Conservation (phyloP, 257 asterid genomes). For the Paulownia fortunei region DNA sequence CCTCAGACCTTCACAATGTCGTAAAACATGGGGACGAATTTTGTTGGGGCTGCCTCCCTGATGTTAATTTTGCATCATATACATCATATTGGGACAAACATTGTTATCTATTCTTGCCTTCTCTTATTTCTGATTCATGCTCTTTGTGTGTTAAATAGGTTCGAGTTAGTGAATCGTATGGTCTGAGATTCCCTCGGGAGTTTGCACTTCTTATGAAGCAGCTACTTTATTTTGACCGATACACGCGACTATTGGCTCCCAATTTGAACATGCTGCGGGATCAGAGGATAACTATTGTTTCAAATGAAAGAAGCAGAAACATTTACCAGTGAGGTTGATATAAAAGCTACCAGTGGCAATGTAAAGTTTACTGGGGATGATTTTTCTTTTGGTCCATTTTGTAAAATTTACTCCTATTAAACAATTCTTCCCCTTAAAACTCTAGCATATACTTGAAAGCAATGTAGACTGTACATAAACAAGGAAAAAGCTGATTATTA, state of each 20-base stretch:
- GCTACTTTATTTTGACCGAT: conserved; percentile 94
- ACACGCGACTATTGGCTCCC: conserved; percentile 91
- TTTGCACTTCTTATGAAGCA: conserved; percentile 97
- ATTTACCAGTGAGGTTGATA: conserved; percentile 38
- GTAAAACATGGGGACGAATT: neutral
- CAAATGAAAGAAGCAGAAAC: conserved; percentile 53
- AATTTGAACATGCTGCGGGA: conserved; percentile 93
- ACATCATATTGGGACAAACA: neutral
- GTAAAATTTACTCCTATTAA: neutral
- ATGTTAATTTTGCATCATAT: neutral
- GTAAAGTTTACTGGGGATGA: neutral
- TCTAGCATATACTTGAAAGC: conserved; percentile 9
- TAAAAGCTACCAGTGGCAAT: neutral
- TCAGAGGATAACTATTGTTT: conserved; percentile 79
- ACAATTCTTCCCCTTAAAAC: neutral
- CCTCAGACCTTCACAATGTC: neutral
- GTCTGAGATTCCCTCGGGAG: conserved; percentile 94
- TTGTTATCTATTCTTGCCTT: neutral
- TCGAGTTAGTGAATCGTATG: conserved; percentile 94
- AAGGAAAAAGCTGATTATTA: neutral
- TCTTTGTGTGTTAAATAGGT: conserved; percentile 50
- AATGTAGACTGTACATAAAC: conserved; percentile 22
- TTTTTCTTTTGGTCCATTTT: neutral
- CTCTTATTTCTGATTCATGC: conserved; percentile 13
- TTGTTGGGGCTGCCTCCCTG: neutral